Base-by-base conservation (phyloP, 768 basidiomycete species). In the Kwoniella botswanensis region DNA sequence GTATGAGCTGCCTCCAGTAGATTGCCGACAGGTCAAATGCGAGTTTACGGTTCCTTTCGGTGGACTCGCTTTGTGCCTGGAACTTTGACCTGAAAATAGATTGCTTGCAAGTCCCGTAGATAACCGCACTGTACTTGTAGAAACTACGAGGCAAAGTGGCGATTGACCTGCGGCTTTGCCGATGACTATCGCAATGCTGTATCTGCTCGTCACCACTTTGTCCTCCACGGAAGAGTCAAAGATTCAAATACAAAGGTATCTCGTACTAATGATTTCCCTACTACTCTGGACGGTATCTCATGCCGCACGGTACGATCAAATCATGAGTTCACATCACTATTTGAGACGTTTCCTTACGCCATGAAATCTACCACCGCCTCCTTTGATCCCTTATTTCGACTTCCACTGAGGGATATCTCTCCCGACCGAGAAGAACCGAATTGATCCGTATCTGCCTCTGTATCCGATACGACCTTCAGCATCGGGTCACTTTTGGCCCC, bases 401-500 rank as follows among this genome's bases (percentile, higher is more conserved):
- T 55, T 55, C 12, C 6, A 52, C 54, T 22, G 54, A 55, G 21
- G n/a, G 54, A 50, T 50, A 50, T 13, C 11, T 24, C 54, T 17
- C 50, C 21, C 11, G 54, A 12, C 42, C 59, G 59, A 42, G 13
- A 61, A 21, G 59, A 61, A 61, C 59, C 59, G 59, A 61, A 21
- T 21, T n/a, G 59, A 43, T 44, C 59, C 59, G 41, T 43, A 18
- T 43, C 42, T 42, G 35, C 18, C 13, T 44, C 6, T 44, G 17
- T 41, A 26, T 61, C 57, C 15, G 15, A 17, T 26, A 26, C 15
- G 15, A 26, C 11, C 15, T 17, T 26, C 7, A 13, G 26, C 26
- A 3, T 17, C 29, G 57, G 15, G 5, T 35, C 35, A 35, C 6
- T 35, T 0, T 50, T 6, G 46, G 46, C 46, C 12, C 46, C 35